Base-by-base conservation (phyloP, 2,329 filamentous ascomycete genomes). In the Rhytidhysteron rufulum region DNA sequence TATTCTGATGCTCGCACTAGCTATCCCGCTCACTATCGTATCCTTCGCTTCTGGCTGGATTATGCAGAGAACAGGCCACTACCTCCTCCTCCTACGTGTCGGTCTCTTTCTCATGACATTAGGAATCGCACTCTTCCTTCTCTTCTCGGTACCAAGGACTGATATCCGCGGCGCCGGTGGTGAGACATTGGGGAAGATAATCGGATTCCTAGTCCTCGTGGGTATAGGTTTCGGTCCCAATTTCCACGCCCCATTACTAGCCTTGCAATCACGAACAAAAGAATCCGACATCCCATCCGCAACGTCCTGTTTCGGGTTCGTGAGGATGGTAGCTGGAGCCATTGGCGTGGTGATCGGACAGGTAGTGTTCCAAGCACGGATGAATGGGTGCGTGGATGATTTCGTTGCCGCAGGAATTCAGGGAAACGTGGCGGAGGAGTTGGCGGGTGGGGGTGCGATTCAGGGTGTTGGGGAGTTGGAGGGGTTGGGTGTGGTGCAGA, bases 1-100 rank as follows among this genome's bases (percentile, higher is more conserved):
- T 41, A 48, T 83, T 0, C 74, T 82, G 20, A 72, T 85, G 31
- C 69, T 88, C 1, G 81, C 84, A 0, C 73, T 82, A 20, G 78
- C 60, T 0, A 44, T 68, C 15, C 59, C 63, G 0, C 68, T 74
- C 36, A 71, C 75, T 1, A 39, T 67, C 4, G 55, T 69, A 0
- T 72, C 67, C n/a, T 66, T 78, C 15, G 35, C 62, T 2, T 65
- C 65, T 0, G 78, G 77, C 1, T 43, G 72, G 20, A 52, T 69
- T 46, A 71, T 74, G 24, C 62, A 67, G 34, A 69, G 67, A 32
- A 67, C 63, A 0, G 70, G 70, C 13, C 55, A 57, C 21, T 74
- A 69, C 45, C 51, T 70, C 2, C 56, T 60, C 29, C 49, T 63
- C 3, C 54, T 68, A 2, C 60, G 60, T 32, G 37, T 30, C 1